Conservation (phyloP, 2,329 filamentous ascomycete genomes). For the Tolypocladium nubicola region DNA sequence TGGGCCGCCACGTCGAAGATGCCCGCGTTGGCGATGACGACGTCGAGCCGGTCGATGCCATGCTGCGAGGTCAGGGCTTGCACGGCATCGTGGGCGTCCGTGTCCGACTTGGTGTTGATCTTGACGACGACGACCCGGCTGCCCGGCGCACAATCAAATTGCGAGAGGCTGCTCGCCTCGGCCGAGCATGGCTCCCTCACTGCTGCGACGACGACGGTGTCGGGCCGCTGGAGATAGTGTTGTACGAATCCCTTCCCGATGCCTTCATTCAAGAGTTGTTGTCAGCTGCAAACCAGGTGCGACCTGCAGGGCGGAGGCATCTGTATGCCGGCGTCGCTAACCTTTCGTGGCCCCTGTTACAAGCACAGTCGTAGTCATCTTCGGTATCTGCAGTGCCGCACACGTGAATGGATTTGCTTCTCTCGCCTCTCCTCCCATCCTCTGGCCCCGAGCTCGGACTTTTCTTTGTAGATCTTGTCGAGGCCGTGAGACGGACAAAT, state of each 20-base stretch:
- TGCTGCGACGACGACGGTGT: neutral
- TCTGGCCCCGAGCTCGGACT: neutral
- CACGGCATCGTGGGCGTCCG: neutral
- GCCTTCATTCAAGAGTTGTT: neutral
- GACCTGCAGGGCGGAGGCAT: too few relatives aligned
- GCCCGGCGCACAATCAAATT: neutral
- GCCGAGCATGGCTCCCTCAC: neutral
- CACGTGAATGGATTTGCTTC: neutral
- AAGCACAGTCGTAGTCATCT: neutral
- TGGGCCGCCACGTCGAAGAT: neutral
- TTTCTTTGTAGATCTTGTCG: neutral
- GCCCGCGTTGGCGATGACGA: neutral
- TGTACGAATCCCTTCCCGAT: neutral
- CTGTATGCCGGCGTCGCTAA: neutral
- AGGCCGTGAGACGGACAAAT: neutral
- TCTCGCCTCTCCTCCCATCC: neutral
- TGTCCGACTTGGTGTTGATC: neutral
- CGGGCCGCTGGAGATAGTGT: neutral
- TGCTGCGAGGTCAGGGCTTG: neutral
- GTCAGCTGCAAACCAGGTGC: neutral
- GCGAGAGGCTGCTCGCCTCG: neutral
- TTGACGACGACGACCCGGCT: neutral
- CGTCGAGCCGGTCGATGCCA: neutral
- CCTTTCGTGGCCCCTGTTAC: neutral
- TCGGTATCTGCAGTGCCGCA: neutral